A percentile compares a stretch with the other conserved stretches of the same genome.
Evolutionary conservation across 306 rosid genomes (phyloP).

Genomic region (Senna tora): DNA sequence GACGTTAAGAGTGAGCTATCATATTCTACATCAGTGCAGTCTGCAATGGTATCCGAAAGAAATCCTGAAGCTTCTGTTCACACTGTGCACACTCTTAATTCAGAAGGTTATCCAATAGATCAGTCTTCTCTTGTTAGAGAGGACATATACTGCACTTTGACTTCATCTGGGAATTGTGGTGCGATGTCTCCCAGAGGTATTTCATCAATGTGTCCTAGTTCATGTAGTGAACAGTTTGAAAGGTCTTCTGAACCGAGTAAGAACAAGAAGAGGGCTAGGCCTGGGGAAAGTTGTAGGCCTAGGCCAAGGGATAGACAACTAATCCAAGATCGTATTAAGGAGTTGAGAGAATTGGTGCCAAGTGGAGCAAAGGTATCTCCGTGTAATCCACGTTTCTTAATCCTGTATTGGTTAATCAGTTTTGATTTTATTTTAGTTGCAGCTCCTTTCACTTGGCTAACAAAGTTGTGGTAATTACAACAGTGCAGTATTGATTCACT

Average conservation of each 20-base stretch:
- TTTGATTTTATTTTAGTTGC: constrained; percentile 36
- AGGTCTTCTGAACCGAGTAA: constrained; percentile 76
- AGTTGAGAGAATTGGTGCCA: constrained; percentile 91
- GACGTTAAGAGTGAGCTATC: constrained; percentile 64
- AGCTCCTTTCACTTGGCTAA: constrained; percentile 43
- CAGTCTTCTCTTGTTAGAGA: constrained; percentile 61
- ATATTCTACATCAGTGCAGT: constrained; percentile 66
- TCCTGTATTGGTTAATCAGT: constrained; percentile 11
- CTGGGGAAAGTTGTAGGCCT: constrained; percentile 93
- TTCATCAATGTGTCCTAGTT: constrained; percentile 76
- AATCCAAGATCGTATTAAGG: constrained; percentile 98
- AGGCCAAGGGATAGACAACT: constrained; percentile 98
- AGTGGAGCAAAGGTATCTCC: constrained; percentile 82
- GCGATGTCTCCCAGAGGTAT: constrained; percentile 69
- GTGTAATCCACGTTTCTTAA: constrained; percentile 18
- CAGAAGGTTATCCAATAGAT: constrained; percentile 68
- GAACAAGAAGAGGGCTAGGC: constrained; percentile 88
- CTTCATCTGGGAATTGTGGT: constrained; percentile 71
- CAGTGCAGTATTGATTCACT: constrained; percentile 98
- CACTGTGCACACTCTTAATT: constrained; percentile 47
- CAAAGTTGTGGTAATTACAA: constrained; percentile 32
- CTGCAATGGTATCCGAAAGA: constrained; percentile 63
- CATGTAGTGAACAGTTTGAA: constrained; percentile 77
- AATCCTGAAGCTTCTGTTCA: constrained; percentile 67
- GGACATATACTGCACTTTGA: constrained; percentile 66